Percentiles rank a stretch among this genome's conserved stretches.
phyloP scores from a whole-genome alignment of 129 eudicot genomes.

The Centaurea solstitialis region DNA sequence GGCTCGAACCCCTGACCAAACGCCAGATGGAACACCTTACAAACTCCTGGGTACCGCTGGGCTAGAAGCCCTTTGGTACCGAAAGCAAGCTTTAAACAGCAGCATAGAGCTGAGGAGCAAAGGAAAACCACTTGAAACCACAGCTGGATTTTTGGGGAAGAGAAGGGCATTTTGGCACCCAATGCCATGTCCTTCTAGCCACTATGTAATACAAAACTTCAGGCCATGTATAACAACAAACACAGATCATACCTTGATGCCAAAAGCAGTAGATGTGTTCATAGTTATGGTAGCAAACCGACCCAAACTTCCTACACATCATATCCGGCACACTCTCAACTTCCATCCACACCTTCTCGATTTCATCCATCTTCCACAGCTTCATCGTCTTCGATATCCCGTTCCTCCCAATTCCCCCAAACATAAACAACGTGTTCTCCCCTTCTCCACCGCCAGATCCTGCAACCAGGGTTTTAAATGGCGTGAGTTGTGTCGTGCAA shows the following conservation, averaged over 20 bases:
- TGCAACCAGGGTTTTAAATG: too few species aligned
- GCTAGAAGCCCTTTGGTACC: too few species aligned
- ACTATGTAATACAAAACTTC: conserved; percentile 81
- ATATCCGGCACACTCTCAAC: conserved; percentile 65
- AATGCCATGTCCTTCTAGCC: conserved; percentile 77
- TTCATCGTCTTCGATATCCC: conserved; percentile 79
- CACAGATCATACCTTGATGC: conserved; percentile 79
- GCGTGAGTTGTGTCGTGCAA: too few species aligned
- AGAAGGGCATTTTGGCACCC: conserved; percentile 82
- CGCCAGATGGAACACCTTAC: too few species aligned
- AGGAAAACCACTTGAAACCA: conserved; percentile 92
- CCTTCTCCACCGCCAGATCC: too few species aligned
- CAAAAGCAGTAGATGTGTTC: conserved; percentile 78
- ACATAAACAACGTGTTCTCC: conserved; percentile 41
- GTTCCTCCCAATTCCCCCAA: conserved; percentile 72
- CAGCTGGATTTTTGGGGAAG: conserved; percentile 86
- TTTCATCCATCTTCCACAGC: conserved; percentile 66
- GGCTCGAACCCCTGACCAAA: too few species aligned
- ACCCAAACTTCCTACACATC: conserved; percentile 72
- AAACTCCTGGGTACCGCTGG: too few species aligned
- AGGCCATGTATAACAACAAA: conserved; percentile 88
- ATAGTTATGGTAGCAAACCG: conserved; percentile 88
- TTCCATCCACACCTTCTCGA: conserved; percentile 59
- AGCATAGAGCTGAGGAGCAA: conserved; percentile 66
- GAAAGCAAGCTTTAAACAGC: conserved; percentile 10